Conservation (phyloP, 2,329 filamentous ascomycete species). For the Claviceps africana region DNA sequence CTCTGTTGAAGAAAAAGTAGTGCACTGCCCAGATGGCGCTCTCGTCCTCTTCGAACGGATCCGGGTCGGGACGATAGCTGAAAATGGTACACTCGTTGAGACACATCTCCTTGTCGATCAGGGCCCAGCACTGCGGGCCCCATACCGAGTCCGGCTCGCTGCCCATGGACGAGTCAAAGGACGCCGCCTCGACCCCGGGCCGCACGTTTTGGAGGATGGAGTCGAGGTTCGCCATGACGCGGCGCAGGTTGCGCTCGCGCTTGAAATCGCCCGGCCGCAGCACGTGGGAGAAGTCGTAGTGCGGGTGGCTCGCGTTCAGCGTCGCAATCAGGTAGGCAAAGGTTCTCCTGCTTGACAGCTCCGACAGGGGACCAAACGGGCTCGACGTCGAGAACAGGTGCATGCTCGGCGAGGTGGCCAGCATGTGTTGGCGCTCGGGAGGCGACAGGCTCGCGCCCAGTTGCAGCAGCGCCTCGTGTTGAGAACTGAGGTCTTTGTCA, state of each 20-base stretch:
- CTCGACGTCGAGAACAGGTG: conserved; percentile 62
- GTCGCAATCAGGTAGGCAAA: conserved; percentile 96
- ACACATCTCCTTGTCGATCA: conserved; percentile 90
- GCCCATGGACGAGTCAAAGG: conserved; percentile 26
- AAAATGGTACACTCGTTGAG: conserved; percentile 81
- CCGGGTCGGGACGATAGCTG: conserved; percentile 75
- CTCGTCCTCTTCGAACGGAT: conserved; percentile 84
- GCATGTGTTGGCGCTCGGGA: conserved; percentile 59
- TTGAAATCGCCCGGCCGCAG: conserved; percentile 82
- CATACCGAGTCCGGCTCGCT: conserved; percentile 49
- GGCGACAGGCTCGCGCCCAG: conserved; percentile 80
- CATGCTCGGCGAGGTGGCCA: conserved; percentile 47
- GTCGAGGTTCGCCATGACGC: conserved; percentile 78
- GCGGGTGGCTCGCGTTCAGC: conserved; percentile 74
- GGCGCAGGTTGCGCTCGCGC: conserved; percentile 63
- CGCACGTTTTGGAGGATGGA: conserved; percentile 77
- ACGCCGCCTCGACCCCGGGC: conserved; percentile 40
- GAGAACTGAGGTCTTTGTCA: conserved; percentile 76
- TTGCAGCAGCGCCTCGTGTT: conserved; percentile 77
- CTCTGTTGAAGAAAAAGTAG: conserved; percentile 96
- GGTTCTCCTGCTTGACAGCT: conserved; percentile 75
- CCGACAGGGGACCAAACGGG: conserved; percentile 80
- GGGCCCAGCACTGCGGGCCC: conserved; percentile 82
- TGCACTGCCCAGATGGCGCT: conserved; percentile 89
- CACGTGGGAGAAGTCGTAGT: conserved; percentile 95